Evolutionary conservation across 331 rosid species (phyloP), one percentile per base, ranked within the genome.

Genomic region (Telfairia occidentalis): DNA sequence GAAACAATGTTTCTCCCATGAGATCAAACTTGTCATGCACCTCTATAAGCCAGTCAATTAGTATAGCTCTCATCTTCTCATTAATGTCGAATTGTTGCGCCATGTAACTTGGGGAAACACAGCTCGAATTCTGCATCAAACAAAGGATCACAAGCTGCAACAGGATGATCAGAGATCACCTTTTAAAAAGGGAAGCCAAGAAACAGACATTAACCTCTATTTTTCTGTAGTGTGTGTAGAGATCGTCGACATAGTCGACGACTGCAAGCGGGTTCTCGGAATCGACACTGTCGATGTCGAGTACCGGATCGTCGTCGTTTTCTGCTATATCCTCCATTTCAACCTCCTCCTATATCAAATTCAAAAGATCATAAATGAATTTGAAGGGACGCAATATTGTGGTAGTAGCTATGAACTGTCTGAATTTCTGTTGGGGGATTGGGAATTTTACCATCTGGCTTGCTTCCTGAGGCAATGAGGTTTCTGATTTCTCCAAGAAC

Each of bases 31-130:
- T 95, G 78, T 95, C 97, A 12, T 95, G 99, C 74, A 95, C 99
- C 94, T 95, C 97, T 81, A 95, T 87, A 35, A 95, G 97, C 97
- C 99, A 95, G 78, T 95, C 99, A 79, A 95, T 79, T 5, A 95
- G 83, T 77, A 95, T 92, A 15, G 97, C 86, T 64, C 99, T 92
- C 99, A 95, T 95, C 89, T 82, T 95, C 83, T 92, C 94, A 79
- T 92, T 95, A 75, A 95, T 87, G 88, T 95, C 99, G 76, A 26
- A 38, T 79, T 92, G 99, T 73, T 87, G 85, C 30, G 75, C 79
- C 92, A 95, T 87, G 59, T 95, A 95, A 75, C 71, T 66, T 0
- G 89, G 90, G 24, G 90, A 76, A 77, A 84, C 97, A 77, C 90
- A 89, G 81, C 94, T 71, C 21, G 65, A 38, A 63, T 78, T 71